phyloP scores from a whole-genome alignment of 1,284 basidiomycete species.

The Marasmius tenuissimus region DNA sequence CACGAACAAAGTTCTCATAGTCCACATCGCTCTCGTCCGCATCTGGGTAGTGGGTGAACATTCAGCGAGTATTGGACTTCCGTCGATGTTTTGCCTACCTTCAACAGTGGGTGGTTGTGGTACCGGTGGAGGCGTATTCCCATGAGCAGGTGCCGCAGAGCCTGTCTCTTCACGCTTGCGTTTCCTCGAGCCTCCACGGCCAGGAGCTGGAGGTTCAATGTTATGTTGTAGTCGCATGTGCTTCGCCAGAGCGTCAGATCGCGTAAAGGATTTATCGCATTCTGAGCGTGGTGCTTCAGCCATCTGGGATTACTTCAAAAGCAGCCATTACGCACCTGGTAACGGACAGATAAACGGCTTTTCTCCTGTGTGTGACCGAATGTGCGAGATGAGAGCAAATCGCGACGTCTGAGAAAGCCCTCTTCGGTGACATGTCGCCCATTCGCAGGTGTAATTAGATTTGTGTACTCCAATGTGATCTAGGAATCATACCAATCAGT shows the following conservation, averaged over 20 bases:
- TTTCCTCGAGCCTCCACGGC: conserved; percentile 65
- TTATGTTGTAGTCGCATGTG: conserved; percentile 89
- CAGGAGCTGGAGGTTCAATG: conserved; percentile 69
- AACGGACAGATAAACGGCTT: conserved; percentile 86
- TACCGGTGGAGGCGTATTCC: neutral
- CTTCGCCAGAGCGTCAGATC: conserved; percentile 88
- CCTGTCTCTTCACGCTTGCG: conserved; percentile 53
- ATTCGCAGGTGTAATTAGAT: conserved; percentile 86
- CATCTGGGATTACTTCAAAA: conserved; percentile 3
- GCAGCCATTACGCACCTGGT: conserved; percentile 54
- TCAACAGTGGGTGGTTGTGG: conserved; percentile 5
- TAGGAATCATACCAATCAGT: conserved; percentile 47
- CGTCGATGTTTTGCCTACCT: neutral
- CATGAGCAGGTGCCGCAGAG: neutral
- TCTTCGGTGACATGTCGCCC: conserved; percentile 77
- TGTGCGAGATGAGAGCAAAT: conserved; percentile 85
- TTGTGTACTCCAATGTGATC: conserved; percentile 87
- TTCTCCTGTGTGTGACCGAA: conserved; percentile 89
- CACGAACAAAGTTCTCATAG: conserved; percentile 12
- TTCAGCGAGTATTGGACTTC: neutral
- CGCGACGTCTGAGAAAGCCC: conserved; percentile 84
- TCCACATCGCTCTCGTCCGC: conserved; percentile 12
- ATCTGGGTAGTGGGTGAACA: neutral
- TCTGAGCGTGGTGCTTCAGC: conserved; percentile 43
- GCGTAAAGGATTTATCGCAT: conserved; percentile 92